A percentile compares a stretch with the other conserved stretches of the same genome.
phyloP scores from a whole-genome alignment of 441 rosid genomes.

The Gossypium trilobum region DNA sequence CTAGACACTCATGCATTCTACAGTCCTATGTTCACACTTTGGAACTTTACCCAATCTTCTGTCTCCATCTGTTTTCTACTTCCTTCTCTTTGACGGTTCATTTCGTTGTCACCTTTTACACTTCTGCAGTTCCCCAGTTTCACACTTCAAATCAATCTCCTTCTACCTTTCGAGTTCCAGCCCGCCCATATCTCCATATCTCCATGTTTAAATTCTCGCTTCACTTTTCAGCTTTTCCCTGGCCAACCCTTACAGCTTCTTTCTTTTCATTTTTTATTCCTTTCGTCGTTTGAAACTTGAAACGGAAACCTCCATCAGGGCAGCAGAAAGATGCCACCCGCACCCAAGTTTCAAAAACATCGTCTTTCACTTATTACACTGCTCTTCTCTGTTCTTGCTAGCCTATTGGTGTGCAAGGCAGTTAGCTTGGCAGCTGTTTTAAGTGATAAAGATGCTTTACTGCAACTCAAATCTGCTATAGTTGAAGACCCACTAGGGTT shows the following conservation, averaged over 20 bases:
- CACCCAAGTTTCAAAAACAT: background rate
- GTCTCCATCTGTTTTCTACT: background rate
- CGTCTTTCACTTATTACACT: background rate
- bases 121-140: background rate
- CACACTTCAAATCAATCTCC: background rate
- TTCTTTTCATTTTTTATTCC: background rate
- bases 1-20: background rate
- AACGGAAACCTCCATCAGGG: background rate
- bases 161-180: background rate
- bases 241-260: background rate
- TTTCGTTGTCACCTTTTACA: background rate
- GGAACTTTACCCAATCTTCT: background rate
- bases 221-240: conserved; percentile 10
- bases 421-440: conserved; percentile 10
- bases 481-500: conserved; percentile 14
- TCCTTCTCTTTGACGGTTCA: conserved; percentile 4
- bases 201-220: conserved; percentile 7
- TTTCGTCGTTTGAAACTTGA: background rate
- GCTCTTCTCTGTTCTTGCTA: background rate
- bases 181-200: background rate
- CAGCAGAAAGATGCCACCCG: conserved; percentile 12
- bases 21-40: background rate
- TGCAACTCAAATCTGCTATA: conserved; percentile 4
- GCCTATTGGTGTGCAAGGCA: background rate
- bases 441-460: conserved; percentile 2